phyloP scores from a whole-genome alignment of 176 grass and related monocot genomes.

The Oryza coarctata region DNA sequence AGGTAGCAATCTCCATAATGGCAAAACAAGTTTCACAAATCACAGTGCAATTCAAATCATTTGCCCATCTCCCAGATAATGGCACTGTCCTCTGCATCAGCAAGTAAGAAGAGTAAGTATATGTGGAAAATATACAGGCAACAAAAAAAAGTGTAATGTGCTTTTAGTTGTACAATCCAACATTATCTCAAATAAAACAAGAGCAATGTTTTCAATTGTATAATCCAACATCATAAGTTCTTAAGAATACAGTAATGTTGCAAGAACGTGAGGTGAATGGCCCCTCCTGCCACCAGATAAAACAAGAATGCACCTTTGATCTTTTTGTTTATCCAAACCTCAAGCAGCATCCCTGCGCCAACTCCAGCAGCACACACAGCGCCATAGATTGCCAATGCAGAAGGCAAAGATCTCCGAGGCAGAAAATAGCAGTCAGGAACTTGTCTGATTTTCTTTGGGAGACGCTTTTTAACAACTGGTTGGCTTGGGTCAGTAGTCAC shows the following conservation, averaged over 20 bases:
- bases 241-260: background rate
- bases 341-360: slow-evolving; percentile 74
- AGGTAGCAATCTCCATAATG: background rate
- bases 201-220: too few species aligned
- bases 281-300: background rate
- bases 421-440: slow-evolving; percentile 91
- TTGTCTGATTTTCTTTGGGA: slow-evolving; percentile 94
- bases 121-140: background rate
- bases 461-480: slow-evolving; percentile 68
- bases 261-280: background rate
- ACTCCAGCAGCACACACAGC: slow-evolving; percentile 60
- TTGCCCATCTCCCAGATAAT: slow-evolving; percentile 76
- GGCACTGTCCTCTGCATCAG: slow-evolving; percentile 76
- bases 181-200: too few species aligned
- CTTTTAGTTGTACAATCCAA: background rate
- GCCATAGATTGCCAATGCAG: slow-evolving; percentile 63
- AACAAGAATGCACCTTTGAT: slow-evolving; percentile 65
- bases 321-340: slow-evolving; percentile 91
- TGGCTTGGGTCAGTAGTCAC: slow-evolving; percentile 43
- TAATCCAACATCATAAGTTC: background rate
- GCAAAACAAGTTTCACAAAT: background rate
- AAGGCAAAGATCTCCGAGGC: slow-evolving; percentile 53
- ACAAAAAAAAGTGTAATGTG: background rate
- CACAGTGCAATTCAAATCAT: slow-evolving; percentile 25
- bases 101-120: slow-evolving; percentile 37